Evolutionary conservation across 2,329 filamentous ascomycete genomes (phyloP).

Genomic region (Amesomyces nigricolor): DNA sequence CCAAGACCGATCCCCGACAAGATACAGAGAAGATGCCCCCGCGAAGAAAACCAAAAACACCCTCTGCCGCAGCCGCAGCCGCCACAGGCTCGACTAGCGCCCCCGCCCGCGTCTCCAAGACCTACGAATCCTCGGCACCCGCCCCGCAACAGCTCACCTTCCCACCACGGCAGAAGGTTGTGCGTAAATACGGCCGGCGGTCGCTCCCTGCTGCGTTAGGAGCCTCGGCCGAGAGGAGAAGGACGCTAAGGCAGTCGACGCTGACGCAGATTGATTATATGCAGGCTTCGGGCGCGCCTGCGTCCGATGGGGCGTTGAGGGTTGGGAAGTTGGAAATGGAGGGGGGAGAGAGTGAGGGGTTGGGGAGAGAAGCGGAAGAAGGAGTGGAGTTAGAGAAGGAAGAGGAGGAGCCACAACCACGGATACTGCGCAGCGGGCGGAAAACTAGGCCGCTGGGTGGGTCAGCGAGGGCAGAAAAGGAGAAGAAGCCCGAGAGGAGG

Average conservation of each 20-base stretch:
- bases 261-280: conserved; percentile 33
- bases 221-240: background rate
- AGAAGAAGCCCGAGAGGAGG: conserved; percentile 9
- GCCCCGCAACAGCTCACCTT: conserved; percentile 29
- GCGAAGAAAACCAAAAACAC: background rate
- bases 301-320: background rate
- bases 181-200: conserved; percentile 27
- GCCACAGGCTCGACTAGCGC: background rate
- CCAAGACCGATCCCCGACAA: background rate
- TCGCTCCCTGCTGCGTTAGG: conserved; percentile 12
- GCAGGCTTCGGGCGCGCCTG: conserved; percentile 1
- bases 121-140: conserved; percentile 26
- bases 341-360: background rate
- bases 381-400: conserved; percentile 7
- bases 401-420: background rate
- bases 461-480: background rate
- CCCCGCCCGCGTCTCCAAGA: conserved; percentile 12
- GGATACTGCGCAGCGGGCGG: conserved; percentile 4
- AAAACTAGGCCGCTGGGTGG: background rate
- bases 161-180: conserved; percentile 25
- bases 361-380: conserved; percentile 5
- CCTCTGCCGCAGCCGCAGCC: background rate
- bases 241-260: conserved; percentile 29
- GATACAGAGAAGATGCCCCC: background rate
- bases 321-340: conserved; percentile 2